A percentile compares a stretch with the other conserved stretches of the same genome.
These are phyloP conservation scores for Tolypocladium ovalisporum DNA, from an alignment of 2,329 filamentous ascomycete genomes.

Conservation along the genomic window DNA sequence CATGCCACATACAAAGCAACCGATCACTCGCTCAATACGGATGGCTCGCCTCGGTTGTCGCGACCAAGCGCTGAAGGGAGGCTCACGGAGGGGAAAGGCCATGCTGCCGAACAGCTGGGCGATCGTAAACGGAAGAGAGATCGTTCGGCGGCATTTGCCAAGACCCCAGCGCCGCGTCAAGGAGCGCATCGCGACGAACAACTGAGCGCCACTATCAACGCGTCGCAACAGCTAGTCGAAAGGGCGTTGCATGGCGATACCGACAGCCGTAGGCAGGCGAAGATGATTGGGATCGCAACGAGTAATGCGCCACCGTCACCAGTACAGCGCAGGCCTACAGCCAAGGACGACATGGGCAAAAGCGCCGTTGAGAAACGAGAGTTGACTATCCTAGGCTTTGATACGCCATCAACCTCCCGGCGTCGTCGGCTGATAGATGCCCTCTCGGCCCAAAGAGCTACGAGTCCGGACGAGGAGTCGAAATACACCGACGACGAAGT, in stretches of 20 bases:
- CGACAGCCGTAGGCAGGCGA: background rate
- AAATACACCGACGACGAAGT: background rate
- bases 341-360: background rate
- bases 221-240: background rate
- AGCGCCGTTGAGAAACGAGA: background rate
- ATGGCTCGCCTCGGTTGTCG: background rate
- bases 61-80: background rate
- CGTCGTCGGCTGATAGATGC: constrained; percentile 8
- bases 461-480: background rate
- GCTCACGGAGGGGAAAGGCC: background rate
- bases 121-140: background rate
- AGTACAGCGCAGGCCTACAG: background rate
- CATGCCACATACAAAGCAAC: background rate
- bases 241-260: background rate
- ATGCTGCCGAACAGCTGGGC: background rate
- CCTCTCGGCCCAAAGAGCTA: constrained; percentile 5
- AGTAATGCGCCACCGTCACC: background rate
- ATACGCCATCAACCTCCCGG: background rate
- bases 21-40: background rate
- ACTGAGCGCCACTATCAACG: background rate
- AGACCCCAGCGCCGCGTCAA: background rate
- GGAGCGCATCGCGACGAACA: background rate
- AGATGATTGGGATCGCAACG: background rate
- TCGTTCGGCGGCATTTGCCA: background rate
- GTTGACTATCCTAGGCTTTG: background rate